These are phyloP conservation scores for Alternaria alternata DNA, from an alignment of 2,329 filamentous ascomycete species.

Conservation along the genomic window DNA sequence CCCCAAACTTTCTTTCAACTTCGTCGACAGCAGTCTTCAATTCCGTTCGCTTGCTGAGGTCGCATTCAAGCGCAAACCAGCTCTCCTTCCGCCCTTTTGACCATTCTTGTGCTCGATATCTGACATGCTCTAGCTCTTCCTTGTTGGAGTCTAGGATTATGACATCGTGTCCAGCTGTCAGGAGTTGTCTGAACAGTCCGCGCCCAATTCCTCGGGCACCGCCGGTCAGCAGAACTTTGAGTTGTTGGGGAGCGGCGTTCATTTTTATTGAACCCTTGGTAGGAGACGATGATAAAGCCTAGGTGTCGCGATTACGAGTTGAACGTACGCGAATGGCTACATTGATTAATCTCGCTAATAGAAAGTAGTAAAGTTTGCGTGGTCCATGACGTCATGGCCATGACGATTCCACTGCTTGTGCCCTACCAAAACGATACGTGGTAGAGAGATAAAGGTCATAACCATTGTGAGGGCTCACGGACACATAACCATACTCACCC, in stretches of 20 bases:
- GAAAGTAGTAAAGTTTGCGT: background rate
- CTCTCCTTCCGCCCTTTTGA: conserved; percentile 18
- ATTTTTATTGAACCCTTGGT: background rate
- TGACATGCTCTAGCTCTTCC: conserved; percentile 52
- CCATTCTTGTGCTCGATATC: conserved; percentile 39
- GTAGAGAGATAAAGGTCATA: background rate
- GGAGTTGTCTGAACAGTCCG: conserved; percentile 55
- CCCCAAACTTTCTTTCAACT: conserved; percentile 49
- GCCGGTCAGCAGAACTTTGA: conserved; percentile 53
- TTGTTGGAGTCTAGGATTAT: conserved; percentile 57
- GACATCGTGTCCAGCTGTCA: conserved; percentile 54
- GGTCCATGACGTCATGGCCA: background rate
- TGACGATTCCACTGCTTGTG: background rate
- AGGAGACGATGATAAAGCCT: background rate
- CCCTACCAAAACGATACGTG: background rate
- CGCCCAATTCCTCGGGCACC: conserved; percentile 58
- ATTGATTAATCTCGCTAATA: background rate
- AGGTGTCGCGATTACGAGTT: background rate
- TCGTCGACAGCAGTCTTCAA: conserved; percentile 49
- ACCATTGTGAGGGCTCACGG: background rate
- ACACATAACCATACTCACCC: background rate
- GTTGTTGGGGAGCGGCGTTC: conserved; percentile 6
- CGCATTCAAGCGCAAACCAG: conserved; percentile 42
- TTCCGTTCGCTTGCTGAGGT: conserved; percentile 51
- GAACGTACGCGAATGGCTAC: background rate